Evolutionary conservation across 1,284 basidiomycete genomes (phyloP).

Genomic region (Ceratorhiza oryzae-sativae): DNA sequence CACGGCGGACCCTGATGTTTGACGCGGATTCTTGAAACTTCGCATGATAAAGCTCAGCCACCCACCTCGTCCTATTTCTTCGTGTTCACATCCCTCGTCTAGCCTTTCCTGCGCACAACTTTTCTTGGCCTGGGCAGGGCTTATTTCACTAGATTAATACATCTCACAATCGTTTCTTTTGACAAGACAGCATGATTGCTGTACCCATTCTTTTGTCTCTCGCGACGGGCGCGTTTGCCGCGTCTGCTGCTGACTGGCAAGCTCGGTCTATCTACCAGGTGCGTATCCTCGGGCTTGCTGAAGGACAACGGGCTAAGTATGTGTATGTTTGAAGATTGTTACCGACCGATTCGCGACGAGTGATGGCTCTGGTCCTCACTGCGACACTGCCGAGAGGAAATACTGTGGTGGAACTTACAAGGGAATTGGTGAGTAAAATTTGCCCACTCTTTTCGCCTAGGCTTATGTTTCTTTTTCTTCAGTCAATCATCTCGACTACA

Average conservation of each 20-base stretch:
- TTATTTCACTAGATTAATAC: not conserved
- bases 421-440: constrained; percentile 44
- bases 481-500: constrained; percentile 49
- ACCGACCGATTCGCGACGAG: constrained; percentile 44
- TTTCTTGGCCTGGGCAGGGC: not conserved
- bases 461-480: not conserved
- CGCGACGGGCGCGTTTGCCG: constrained; percentile 43
- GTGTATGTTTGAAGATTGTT: constrained; percentile 38
- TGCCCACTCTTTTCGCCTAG: not conserved
- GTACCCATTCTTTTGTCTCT: constrained; percentile 33
- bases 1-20: not conserved
- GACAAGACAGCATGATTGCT: constrained; percentile 26
- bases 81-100: not conserved
- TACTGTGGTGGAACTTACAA: constrained; percentile 49
- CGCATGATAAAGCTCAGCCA: not conserved
- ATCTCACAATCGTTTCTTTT: constrained; percentile 18
- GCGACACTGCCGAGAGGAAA: constrained; percentile 44
- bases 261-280: constrained; percentile 50
- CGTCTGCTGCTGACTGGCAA: constrained; percentile 48
- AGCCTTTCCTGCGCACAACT: not conserved
- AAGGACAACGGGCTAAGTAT: not conserved
- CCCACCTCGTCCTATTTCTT: not conserved
- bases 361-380: constrained; percentile 43
- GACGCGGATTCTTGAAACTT: not conserved
- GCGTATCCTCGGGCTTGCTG: too few species aligned